Base-by-base conservation (phyloP, 1,284 basidiomycete species). In the Irpex sp. region DNA sequence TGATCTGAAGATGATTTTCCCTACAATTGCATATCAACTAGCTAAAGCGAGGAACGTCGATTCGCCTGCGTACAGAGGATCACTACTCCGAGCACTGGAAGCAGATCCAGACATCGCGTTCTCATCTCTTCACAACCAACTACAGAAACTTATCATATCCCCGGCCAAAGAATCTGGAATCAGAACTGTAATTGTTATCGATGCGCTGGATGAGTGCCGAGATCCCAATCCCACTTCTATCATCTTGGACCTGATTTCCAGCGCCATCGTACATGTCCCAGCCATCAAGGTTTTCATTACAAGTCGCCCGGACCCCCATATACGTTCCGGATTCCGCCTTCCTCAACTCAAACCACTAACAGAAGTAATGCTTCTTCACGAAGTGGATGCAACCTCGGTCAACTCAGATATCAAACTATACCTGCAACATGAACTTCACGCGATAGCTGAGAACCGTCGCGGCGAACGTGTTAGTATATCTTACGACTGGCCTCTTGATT, bases 1-100 rank as follows among this genome's bases (percentile, higher is more conserved):
- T 55, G 64, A 70, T 40, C 58, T 67, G 0, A 44, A 63, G 2
- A 55, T 70, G 2, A 60, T 74, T 7, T 70, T 74, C 62, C 61
- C 68, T 5, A 73, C 73, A 9, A 67, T 74, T 34, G 70, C 70
- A 3, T 47, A 4, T 6, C 40, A 47, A 5, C 13, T 47, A 15
- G 40, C 40, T 3, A 47, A 11, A 5, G 40, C 40, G 1, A 15
- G n/a, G 11, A 47, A 47, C 40, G 5, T n/a, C 13, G 13, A 47
- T 6, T 15, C 13, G 5, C 40, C 40, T 0, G 13, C 13, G 5
- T 47, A 47, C 40, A 11, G 40, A 6, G 5, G 11, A n/a, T 3
- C 40, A 47, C 13, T 47, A 13, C 13, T 47, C 3, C 40, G n/a
- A 4, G 13, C 13, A 13, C 40, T 47, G 5, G 40, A 47, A 47